Evolutionary conservation across 257 asterid genomes (phyloP).

Genomic region (Solanum chiquidenum): DNA sequence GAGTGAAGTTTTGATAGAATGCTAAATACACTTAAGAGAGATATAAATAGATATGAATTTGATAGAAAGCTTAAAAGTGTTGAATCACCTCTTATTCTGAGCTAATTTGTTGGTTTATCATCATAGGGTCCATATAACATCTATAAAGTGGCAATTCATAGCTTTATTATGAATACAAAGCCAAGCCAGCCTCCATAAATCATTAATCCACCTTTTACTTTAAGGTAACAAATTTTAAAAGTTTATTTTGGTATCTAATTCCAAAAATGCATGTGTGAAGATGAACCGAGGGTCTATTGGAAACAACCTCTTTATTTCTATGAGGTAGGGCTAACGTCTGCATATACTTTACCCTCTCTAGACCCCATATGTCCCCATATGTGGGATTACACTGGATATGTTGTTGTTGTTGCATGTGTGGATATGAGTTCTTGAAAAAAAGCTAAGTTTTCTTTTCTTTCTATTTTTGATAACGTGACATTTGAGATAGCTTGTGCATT

Average conservation of each 20-base stretch:
- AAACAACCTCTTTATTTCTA: neutral
- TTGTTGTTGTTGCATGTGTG: conserved; percentile 18
- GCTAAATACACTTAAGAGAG: neutral
- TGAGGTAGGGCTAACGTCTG: neutral
- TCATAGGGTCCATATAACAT: conserved; percentile 41
- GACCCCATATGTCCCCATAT: neutral
- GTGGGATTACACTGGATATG: neutral
- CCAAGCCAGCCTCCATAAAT: conserved; percentile 14
- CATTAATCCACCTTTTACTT: conserved; percentile 14
- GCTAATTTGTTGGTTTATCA: neutral
- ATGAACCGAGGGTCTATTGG: neutral
- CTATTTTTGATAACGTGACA: neutral
- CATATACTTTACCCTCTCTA: neutral
- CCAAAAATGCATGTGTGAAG: conserved; percentile 23
- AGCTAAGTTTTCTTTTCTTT: neutral
- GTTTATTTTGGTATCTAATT: conserved; percentile 19
- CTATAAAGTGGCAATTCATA: conserved; percentile 28
- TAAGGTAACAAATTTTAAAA: neutral
- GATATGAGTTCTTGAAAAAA: conserved; percentile 3
- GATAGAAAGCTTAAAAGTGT: neutral
- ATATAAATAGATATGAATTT: neutral
- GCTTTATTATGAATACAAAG: neutral
- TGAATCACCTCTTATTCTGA: neutral
- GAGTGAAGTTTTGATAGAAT: conserved; percentile 2
- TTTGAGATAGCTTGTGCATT: neutral